Conservation (phyloP, 1,284 basidiomycete species). For the Apiotrichum sp. region DNA sequence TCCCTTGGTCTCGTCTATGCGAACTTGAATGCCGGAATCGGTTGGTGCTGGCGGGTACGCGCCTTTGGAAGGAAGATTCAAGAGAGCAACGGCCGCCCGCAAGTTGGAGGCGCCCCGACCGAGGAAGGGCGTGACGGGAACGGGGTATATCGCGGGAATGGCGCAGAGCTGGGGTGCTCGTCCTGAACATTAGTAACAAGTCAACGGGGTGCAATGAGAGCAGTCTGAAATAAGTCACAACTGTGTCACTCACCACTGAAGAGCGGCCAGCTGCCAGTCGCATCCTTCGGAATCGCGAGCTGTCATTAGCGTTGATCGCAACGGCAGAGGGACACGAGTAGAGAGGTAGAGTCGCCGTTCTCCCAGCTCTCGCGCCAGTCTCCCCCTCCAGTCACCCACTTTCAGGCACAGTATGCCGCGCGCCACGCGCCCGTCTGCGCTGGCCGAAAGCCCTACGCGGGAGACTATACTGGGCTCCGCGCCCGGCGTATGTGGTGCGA, state of each 20-base stretch:
- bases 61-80: constrained; percentile 19
- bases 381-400: constrained; percentile 15
- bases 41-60: constrained; percentile 20
- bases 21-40: constrained; percentile 8
- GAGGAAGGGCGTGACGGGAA: constrained; percentile 21
- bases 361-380: no score
- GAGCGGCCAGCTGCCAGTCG: constrained; percentile 22
- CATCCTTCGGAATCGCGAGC: background rate
- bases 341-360: no score
- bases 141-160: constrained; percentile 29
- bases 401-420: constrained; percentile 34
- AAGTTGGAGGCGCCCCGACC: constrained; percentile 9
- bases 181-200: constrained; percentile 1
- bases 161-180: constrained; percentile 22
- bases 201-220: no score
- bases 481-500: background rate
- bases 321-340: no score
- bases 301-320: background rate
- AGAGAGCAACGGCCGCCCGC: constrained; percentile 20
- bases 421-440: constrained; percentile 20
- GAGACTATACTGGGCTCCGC: constrained; percentile 20
- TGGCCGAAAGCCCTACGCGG: constrained; percentile 32
- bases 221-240: background rate
- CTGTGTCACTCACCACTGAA: constrained; percentile 25
- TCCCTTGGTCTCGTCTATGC: constrained; percentile 21